Percentiles rank a stretch among this genome's conserved stretches.
Conservation (phyloP, 2,329 filamentous ascomycete genomes). For the Colletotrichum lupini region DNA sequence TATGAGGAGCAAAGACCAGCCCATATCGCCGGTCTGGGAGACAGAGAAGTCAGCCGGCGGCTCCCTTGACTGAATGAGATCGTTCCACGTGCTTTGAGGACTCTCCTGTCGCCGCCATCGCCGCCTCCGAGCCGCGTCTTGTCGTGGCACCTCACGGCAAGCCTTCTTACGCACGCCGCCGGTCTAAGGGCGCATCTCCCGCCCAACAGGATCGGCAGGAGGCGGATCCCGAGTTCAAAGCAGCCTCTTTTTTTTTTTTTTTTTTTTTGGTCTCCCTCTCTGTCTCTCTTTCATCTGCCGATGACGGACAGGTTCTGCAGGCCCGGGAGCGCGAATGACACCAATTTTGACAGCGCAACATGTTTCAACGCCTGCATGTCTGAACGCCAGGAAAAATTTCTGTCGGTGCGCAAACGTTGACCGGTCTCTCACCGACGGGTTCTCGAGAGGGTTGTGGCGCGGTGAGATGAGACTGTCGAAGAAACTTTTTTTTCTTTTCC, state of each 20-base stretch:
- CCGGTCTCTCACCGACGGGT: neutral
- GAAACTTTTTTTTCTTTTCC: neutral
- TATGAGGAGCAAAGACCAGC: neutral
- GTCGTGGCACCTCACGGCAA: constrained; percentile 35
- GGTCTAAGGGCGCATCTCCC: constrained; percentile 20
- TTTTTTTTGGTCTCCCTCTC: too few relatives aligned
- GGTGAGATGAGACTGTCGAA: neutral
- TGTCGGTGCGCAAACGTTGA: constrained; percentile 3
- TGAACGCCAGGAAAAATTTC: neutral
- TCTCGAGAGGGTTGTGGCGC: neutral
- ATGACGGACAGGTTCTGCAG: constrained; percentile 22
- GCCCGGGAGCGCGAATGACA: neutral
- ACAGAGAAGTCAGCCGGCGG: neutral
- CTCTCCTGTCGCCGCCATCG: neutral
- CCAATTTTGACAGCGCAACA: neutral
- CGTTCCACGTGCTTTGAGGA: constrained; percentile 24
- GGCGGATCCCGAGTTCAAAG: constrained; percentile 22
- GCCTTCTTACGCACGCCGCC: constrained; percentile 21
- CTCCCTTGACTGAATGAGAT: constrained; percentile 9
- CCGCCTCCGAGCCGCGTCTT: constrained; percentile 22
- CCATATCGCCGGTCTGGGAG: constrained; percentile 4
- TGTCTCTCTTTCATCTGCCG: neutral
- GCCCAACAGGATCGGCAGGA: constrained; percentile 32
- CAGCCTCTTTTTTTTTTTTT: neutral
- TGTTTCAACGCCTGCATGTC: constrained; percentile 2